These are phyloP conservation scores for Tuber aestivum DNA, from an alignment of 495 filamentous ascomycete species.

Conservation along the genomic window DNA sequence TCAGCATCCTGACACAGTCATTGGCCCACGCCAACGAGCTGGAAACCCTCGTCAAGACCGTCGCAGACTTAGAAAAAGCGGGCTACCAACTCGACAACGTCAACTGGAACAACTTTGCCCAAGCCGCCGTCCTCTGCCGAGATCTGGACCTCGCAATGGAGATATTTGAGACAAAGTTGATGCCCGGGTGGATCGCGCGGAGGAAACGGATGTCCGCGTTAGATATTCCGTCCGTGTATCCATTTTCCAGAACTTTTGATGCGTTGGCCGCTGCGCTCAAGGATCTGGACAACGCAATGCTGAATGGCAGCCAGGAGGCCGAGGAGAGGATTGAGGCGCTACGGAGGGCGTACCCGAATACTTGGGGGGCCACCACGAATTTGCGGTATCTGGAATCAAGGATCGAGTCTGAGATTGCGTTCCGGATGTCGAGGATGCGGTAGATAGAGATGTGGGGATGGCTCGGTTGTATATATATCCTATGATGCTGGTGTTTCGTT, in stretches of 20 bases:
- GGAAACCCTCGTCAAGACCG: slow-evolving; percentile 13
- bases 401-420: slow-evolving; percentile 34
- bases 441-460: neutral
- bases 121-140: slow-evolving; percentile 27
- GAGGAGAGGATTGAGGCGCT: slow-evolving; percentile 15
- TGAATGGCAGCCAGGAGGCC: slow-evolving; percentile 27
- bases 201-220: slow-evolving; percentile 14
- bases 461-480: neutral
- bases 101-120: slow-evolving; percentile 41
- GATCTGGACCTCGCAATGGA: slow-evolving; percentile 26
- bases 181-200: slow-evolving; percentile 30
- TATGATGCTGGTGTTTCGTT: neutral
- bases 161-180: slow-evolving; percentile 36
- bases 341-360: slow-evolving; percentile 29
- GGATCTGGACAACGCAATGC: slow-evolving; percentile 18
- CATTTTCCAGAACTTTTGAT: slow-evolving; percentile 40
- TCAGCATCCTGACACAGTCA: slow-evolving; percentile 36
- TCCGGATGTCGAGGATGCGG: slow-evolving; percentile 8
- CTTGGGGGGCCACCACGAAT: slow-evolving; percentile 29
- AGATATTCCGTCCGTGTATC: slow-evolving; percentile 25
- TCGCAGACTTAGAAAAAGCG: slow-evolving; percentile 19
- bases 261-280: slow-evolving; percentile 24
- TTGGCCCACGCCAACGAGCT: slow-evolving; percentile 22
- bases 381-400: slow-evolving; percentile 31
- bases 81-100: slow-evolving; percentile 42